Evolutionary conservation across 1,284 basidiomycete species (phyloP), one percentile per base, ranked within the genome.

Genomic region (Trametes polyzona): DNA sequence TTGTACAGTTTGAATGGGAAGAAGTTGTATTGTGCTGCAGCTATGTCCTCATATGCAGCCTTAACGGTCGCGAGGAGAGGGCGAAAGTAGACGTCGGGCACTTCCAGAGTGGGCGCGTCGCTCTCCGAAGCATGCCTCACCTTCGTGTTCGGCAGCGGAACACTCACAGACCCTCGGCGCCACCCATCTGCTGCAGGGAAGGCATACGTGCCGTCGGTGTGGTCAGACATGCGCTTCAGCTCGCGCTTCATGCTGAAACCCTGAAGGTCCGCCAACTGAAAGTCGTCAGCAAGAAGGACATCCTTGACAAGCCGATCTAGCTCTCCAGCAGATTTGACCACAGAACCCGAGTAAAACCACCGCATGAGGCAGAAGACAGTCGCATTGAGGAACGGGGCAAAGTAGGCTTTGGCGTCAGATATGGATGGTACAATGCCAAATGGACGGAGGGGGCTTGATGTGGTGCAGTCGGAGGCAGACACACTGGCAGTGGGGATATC

Each of bases 261-360:
- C 0, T 8, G 2, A 0, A 73, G 47, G 9, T 73, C 61, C 0
- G 58, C 57, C 1, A 3, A 12, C 16, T 65, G 29, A 39, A 73
- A 73, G 35, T 69, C 65, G 0, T 60, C 40, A 0, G 62, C 46
- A 0, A 68, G 44, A 10, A 76, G 24, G 6, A 77, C 69, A 11
- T 73, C 51, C 8, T 71, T 43, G 1, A 73, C 64, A 0, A 76
- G 69, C 0, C 39, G 43, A 30, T 74, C 55, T 0, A 75, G 56
- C 21, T 72, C 72, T 0, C 11, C 59, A 0, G 63, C 46, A 0
- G 72, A 74, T 40, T 73, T 73, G 2, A 23, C 10, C 1, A 49
- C 57, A 0, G 66, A 67, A 0, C 64, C 58, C 4, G 61, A 62
- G 46, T 72, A 68, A 32, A 67, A 68, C 74, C 73, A 76, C 1